Percentiles rank a stretch among this genome's conserved stretches.
These are phyloP conservation scores for Astrothelium subdiscretum DNA, from an alignment of 495 filamentous ascomycete genomes.

Conservation along the genomic window DNA sequence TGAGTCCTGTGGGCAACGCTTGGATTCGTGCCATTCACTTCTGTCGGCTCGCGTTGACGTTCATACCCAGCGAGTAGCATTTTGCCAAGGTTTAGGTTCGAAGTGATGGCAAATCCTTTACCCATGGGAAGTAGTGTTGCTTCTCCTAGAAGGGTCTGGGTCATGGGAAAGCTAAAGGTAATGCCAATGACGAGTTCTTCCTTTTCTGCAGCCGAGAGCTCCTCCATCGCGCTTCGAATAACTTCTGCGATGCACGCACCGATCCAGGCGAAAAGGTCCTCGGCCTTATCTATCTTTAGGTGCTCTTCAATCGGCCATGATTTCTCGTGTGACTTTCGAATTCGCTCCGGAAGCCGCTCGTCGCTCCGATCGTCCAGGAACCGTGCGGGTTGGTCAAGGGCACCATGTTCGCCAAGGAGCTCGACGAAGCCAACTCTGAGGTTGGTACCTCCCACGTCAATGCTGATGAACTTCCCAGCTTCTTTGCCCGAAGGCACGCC, in stretches of 20 bases:
- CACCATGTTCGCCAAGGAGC: conserved; percentile 39
- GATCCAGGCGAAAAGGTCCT: conserved; percentile 59
- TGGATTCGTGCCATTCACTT: background rate
- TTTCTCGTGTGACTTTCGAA: conserved; percentile 52
- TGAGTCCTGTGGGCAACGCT: background rate
- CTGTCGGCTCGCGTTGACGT: conserved; percentile 16
- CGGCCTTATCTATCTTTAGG: conserved; percentile 56
- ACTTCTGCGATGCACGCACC: conserved; percentile 41
- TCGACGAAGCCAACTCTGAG: conserved; percentile 70
- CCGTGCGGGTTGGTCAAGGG: conserved; percentile 7
- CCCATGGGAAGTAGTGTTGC: conserved; percentile 53
- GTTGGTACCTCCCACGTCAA: conserved; percentile 75
- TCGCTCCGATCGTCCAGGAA: background rate
- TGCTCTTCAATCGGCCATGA: conserved; percentile 72
- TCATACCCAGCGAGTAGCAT: conserved; percentile 36
- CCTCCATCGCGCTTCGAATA: conserved; percentile 30
- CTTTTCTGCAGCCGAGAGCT: conserved; percentile 16
- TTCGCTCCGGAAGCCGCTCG: conserved; percentile 26
- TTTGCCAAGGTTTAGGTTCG: conserved; percentile 44
- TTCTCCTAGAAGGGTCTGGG: conserved; percentile 47
- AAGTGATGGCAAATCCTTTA: conserved; percentile 53
- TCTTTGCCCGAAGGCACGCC: conserved; percentile 52
- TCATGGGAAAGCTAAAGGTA: conserved; percentile 59
- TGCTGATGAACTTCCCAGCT: conserved; percentile 59
- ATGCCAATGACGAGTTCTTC: conserved; percentile 44